Evolutionary conservation across 768 basidiomycete genomes (phyloP), one percentile per base, ranked within the genome.

Genomic region (Naganishia friedmannii): DNA sequence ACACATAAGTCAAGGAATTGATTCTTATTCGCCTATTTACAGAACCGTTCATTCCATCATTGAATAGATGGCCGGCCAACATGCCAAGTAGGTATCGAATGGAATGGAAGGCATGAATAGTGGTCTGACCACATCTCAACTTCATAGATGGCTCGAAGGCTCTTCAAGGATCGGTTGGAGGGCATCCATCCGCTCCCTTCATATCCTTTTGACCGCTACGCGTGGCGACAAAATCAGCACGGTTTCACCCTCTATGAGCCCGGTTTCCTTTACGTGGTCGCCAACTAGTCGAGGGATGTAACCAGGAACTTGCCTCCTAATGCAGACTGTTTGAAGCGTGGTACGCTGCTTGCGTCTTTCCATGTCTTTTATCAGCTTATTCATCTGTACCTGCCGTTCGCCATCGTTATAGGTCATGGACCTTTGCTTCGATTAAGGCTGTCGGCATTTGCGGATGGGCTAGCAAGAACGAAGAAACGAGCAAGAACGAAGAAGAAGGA

Each of bases 291-390:
- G 28, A 66, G 66, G 58, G 60, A 72, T 10, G 71, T 74, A 42
- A 67, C 69, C 17, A 58, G 73, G n/a, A 70, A 77, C 76, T 83
- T 92, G 26, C 90, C 91, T 0, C 90, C 92, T 23, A 92, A 94
- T 74, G 89, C 90, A 3, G 92, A 93, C 78, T 90, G 89, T 76
- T 87, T 89, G 83, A 80, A n/a, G 92, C 70, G 89, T 88, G 23
- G 58, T 63, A 63, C 2, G 60, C 46, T 2, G 48, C 48, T 51
- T 23, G 39, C 17, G 12, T 39, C 34, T 3, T 32, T 12, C n/a
- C n/a, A n/a, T n/a, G 37, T 34, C 6, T 0, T 34, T 6, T 6
- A 37, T 37, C 39, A 2, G 60, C 23, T 63, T 37, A 45, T 15
- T n/a, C 10, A 4, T 42, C 42, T 42, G 39, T 9, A 42, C n/a